Evolutionary conservation across 2,329 filamentous ascomycete genomes (phyloP), one percentile per base, ranked within the genome.

Genomic region (Thielaviopsis punctulata): DNA sequence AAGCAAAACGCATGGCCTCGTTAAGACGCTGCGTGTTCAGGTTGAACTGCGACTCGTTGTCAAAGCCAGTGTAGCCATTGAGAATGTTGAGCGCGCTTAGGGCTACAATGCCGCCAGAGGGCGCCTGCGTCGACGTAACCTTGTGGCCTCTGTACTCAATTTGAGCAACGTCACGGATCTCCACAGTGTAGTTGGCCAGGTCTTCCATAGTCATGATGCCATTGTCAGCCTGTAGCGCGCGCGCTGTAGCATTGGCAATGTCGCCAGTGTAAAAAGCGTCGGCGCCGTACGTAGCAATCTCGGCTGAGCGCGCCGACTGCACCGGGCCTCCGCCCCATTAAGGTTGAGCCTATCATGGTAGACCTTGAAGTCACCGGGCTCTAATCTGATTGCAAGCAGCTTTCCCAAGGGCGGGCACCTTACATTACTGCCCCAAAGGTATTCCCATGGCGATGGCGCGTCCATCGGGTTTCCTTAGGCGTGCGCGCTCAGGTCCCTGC

Each of bases 141-240:
- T 79, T 85, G 63, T 79, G 84, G 6, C 82, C 84, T 4, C 82
- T 73, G 62, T 86, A 86, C 1, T 73, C 69, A 56, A 84, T 78
- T 43, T 74, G 65, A 0, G 77, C 71, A 0, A 79, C 74, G 15
- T 79, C 69, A 15, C 86, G 71, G 39, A 82, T 70, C 1, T 71
- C 74, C 0, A 89, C 66, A 0, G 75, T 80, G 63, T 93, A 94
- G 59, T 86, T 82, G 54, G 72, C 71, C 1, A 92, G 68, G 60
- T 90, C 90, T 0, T 79, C 73, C 1, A 92, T 62, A 0, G 86
- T 89, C 82, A 95, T 88, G 15, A 79, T 90, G n/a, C 90, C 90
- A 57, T 89, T 86, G 2, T 71, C 66, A 0, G 72, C 69, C 60
- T 80, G 78, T 18, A 95, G 65, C 0, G 80, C 75, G 13, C 75